Conservation (phyloP, 495 filamentous ascomycete species). For the Apiosordaria backusii region DNA sequence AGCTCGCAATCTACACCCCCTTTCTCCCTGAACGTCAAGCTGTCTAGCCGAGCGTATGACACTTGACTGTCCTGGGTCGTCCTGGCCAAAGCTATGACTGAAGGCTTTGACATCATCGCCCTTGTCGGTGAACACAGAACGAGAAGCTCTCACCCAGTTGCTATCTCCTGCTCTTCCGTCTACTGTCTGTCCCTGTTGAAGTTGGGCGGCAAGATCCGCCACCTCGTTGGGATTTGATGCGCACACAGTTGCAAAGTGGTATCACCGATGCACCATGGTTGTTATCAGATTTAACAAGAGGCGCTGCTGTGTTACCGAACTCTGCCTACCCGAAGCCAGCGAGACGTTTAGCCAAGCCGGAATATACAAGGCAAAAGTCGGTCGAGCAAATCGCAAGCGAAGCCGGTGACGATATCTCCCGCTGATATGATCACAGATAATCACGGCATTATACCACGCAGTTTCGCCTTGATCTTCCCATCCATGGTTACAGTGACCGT, state of each 20-base stretch:
- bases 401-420: not conserved
- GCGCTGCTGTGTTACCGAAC: not conserved
- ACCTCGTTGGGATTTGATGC: not conserved
- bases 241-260: not conserved
- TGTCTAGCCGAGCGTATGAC: not conserved
- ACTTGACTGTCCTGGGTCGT: not conserved
- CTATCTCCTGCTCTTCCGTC: not conserved
- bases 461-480: not conserved
- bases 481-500: not conserved
- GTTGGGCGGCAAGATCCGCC: not conserved
- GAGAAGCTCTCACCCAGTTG: too few species aligned
- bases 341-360: not conserved
- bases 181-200: not conserved
- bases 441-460: not conserved
- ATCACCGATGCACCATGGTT: not conserved
- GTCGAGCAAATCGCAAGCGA: slow-evolving; percentile 1
- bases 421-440: not conserved
- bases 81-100: not conserved
- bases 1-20: not conserved
- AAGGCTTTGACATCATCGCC: not conserved
- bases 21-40: not conserved
- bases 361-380: not conserved
- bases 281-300: not conserved
- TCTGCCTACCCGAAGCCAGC: not conserved
- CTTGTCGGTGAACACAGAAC: not conserved